Conservation (phyloP, 2,329 filamentous ascomycete genomes). For the Hypoxylon sp. region DNA sequence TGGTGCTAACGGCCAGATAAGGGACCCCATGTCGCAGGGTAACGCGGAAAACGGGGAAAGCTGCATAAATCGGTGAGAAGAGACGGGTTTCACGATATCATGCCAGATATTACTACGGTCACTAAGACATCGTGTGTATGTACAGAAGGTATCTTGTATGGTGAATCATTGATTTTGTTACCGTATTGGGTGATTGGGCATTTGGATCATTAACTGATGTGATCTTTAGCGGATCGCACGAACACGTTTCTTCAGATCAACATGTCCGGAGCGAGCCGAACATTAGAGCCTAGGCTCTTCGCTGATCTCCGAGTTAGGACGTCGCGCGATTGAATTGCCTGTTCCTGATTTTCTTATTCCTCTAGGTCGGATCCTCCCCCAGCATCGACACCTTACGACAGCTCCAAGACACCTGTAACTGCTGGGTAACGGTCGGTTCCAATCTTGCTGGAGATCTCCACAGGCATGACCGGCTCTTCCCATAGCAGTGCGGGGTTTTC, state of each 20-base stretch:
- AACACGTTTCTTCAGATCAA: constrained; percentile 21
- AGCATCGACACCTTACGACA: constrained; percentile 8
- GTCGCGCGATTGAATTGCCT: constrained; percentile 25
- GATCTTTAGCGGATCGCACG: constrained; percentile 3
- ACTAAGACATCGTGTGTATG: not conserved
- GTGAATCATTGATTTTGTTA: constrained; percentile 5
- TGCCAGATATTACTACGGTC: constrained; percentile 4
- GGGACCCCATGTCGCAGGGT: constrained; percentile 18
- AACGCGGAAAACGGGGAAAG: constrained; percentile 23
- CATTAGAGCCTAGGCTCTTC: constrained; percentile 11
- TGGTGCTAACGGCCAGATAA: constrained; percentile 32
- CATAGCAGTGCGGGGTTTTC: constrained; percentile 24
- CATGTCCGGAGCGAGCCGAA: constrained; percentile 37
- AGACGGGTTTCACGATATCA: constrained; percentile 21
- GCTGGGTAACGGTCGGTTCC: constrained; percentile 12
- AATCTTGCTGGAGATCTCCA: too few relatives aligned
- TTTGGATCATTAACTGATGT: constrained; percentile 2
- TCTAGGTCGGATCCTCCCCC: not conserved
- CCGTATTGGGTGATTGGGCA: constrained; percentile 11
- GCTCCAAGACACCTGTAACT: constrained; percentile 17
- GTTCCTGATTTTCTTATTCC: constrained; percentile 12
- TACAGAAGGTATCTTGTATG: not conserved
- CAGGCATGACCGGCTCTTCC: constrained; percentile 18
- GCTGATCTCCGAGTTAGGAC: constrained; percentile 21
- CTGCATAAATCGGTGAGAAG: constrained; percentile 8